Percentiles rank a stretch among this genome's conserved stretches.
Conservation (phyloP, 2,329 filamentous ascomycete genomes). For the Fusarium sp. region DNA sequence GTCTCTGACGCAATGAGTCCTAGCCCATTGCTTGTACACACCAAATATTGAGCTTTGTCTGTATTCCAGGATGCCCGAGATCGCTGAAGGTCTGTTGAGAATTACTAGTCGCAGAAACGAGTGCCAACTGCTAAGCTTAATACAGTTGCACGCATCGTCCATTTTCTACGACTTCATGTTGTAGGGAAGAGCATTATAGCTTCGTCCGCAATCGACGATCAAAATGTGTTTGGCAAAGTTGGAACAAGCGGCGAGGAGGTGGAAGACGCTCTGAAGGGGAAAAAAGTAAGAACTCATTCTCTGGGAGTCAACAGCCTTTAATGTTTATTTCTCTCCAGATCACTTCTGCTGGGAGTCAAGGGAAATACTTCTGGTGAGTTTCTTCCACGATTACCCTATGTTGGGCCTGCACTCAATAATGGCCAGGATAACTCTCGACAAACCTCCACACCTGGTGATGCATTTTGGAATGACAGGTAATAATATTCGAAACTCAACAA, state of each 20-base stretch:
- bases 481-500: not conserved
- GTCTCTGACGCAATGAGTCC: conserved; percentile 31
- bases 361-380: conserved; percentile 92
- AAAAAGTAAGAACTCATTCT: conserved; percentile 63
- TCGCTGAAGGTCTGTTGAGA: conserved; percentile 67
- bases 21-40: not conserved
- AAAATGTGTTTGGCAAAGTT: conserved; percentile 90
- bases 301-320: not conserved
- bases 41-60: not conserved
- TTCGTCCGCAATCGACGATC: conserved; percentile 82
- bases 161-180: conserved; percentile 86
- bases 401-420: conserved; percentile 7
- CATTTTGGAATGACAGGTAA: conserved; percentile 83
- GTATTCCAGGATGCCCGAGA: conserved; percentile 69
- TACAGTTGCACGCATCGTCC: conserved; percentile 85
- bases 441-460: conserved; percentile 88
- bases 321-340: conserved; percentile 57
- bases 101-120: conserved; percentile 1
- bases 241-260: conserved; percentile 85
- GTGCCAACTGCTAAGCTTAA: conserved; percentile 10
- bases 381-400: conserved; percentile 4
- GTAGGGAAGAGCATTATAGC: conserved; percentile 84
- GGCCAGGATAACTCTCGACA: conserved; percentile 71
- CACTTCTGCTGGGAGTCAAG: conserved; percentile 82
- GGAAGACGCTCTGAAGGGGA: conserved; percentile 79